These are phyloP conservation scores for Globisporangium carolinianum DNA, from an alignment of 352 stramenopile genomes.

Conservation along the genomic window DNA sequence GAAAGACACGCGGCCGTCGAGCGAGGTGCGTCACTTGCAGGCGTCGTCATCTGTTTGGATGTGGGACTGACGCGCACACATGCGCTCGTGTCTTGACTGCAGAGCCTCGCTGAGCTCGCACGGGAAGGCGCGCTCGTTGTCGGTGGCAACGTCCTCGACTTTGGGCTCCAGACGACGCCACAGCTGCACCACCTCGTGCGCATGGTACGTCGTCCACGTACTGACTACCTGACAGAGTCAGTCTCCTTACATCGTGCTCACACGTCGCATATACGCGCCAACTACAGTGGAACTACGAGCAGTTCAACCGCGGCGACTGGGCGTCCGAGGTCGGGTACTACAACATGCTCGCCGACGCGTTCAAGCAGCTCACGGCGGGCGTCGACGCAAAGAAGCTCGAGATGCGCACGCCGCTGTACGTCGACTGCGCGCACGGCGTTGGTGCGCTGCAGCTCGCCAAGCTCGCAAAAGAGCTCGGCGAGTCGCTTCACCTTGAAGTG, in stretches of 20 bases:
- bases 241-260: neutral
- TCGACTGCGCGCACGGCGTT: slow-evolving; percentile 93
- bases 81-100: neutral
- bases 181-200: slow-evolving; percentile 97
- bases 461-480: slow-evolving; percentile 68
- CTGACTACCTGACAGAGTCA: neutral
- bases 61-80: too few species aligned
- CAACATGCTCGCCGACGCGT: slow-evolving; percentile 91
- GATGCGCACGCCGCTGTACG: slow-evolving; percentile 73
- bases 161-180: slow-evolving; percentile 96
- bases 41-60: too few species aligned
- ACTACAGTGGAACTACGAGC: slow-evolving; percentile 78
- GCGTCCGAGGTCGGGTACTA: slow-evolving; percentile 93
- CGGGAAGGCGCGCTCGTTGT: slow-evolving; percentile 86
- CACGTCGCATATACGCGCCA: neutral
- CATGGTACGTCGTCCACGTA: slow-evolving; percentile 43
- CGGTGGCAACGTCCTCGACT: slow-evolving; percentile 89
- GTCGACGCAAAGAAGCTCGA: slow-evolving; percentile 79
- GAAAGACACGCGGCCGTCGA: slow-evolving; percentile 90
- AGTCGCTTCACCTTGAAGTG: slow-evolving; percentile 79
- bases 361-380: slow-evolving; percentile 83
- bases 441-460: slow-evolving; percentile 78
- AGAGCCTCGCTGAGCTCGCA: slow-evolving; percentile 81
- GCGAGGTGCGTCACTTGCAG: slow-evolving; percentile 26
- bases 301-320: slow-evolving; percentile 86